These are phyloP conservation scores for Toxicodendron radicans DNA, from an alignment of 345 rosid species.

Conservation along the genomic window DNA sequence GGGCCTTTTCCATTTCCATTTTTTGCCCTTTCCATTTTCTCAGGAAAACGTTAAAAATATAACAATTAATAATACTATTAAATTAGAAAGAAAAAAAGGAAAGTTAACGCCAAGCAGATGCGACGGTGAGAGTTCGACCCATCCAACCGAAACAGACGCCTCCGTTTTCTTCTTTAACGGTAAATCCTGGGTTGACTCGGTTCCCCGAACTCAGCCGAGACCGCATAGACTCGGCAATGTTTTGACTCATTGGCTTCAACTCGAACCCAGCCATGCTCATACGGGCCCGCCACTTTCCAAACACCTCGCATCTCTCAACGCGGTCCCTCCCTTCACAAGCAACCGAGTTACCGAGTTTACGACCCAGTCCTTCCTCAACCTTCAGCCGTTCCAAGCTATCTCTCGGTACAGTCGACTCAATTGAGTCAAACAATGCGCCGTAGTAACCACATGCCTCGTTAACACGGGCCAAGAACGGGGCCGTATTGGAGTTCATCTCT, in stretches of 20 bases:
- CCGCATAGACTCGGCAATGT: conserved; percentile 59
- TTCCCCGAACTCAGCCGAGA: conserved; percentile 42
- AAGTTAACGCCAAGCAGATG: conserved; percentile 92
- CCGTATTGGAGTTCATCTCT: conserved; percentile 70
- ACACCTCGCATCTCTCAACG: conserved; percentile 89
- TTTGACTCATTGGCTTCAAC: conserved; percentile 50
- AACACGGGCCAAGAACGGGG: conserved; percentile 62
- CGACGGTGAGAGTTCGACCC: conserved; percentile 86
- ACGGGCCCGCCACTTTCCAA: conserved; percentile 94
- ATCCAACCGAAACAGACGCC: conserved; percentile 89
- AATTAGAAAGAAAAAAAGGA: conserved; percentile 10
- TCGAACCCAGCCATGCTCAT: conserved; percentile 94
- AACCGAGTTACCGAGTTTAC: conserved; percentile 69
- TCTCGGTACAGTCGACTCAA: conserved; percentile 54
- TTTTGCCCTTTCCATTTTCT: conserved; percentile 33
- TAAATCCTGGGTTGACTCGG: conserved; percentile 65
- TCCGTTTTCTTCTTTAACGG: conserved; percentile 76
- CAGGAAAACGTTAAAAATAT: conserved; percentile 41
- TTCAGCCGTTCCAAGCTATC: conserved; percentile 44
- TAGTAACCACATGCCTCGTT: conserved; percentile 55
- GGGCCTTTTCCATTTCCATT: conserved; percentile 22
- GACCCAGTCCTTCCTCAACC: conserved; percentile 68
- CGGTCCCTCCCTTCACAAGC: conserved; percentile 90
- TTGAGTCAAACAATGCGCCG: conserved; percentile 78
- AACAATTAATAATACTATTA: conserved; percentile 40